phyloP scores from a whole-genome alignment of 2,329 filamentous ascomycete species.

The Cytospora chrysosperma region DNA sequence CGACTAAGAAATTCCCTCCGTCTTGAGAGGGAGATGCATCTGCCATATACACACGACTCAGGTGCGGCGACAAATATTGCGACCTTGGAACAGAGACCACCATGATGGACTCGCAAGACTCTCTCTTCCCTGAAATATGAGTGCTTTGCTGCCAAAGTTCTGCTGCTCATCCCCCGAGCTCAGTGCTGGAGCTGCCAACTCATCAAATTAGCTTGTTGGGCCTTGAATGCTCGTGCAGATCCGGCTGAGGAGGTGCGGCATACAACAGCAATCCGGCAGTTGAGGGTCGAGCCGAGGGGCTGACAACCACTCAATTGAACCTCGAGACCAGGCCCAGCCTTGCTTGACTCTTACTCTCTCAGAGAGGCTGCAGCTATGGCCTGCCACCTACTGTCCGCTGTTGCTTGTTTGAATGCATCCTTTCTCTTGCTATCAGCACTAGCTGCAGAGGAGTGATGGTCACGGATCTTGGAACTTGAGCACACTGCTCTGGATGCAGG shows the following conservation, averaged over 20 bases:
- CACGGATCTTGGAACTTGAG: background rate
- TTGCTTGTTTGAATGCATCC: slow-evolving; percentile 10
- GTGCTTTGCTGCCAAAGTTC: slow-evolving; percentile 11
- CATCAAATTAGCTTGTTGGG: slow-evolving; percentile 9
- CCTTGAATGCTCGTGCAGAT: slow-evolving; percentile 18
- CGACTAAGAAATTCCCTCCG: slow-evolving; percentile 18
- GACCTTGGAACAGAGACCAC: slow-evolving; percentile 7
- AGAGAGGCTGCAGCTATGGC: background rate
- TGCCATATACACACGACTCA: slow-evolving; percentile 12
- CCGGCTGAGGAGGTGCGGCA: slow-evolving; percentile 16
- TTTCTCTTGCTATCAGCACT: background rate
- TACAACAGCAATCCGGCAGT: slow-evolving; percentile 10
- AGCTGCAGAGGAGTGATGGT: background rate
- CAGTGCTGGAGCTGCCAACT: slow-evolving; percentile 9
- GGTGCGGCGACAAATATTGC: slow-evolving; percentile 11
- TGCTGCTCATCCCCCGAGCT: slow-evolving; percentile 12
- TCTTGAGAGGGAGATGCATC: slow-evolving; percentile 5
- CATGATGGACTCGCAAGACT: background rate
- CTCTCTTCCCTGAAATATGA: slow-evolving; percentile 18
- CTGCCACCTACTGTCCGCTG: background rate
- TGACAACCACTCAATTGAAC: background rate
- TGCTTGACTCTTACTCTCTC: background rate
- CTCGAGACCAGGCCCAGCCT: background rate
- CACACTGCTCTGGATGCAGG: background rate
- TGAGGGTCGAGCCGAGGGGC: background rate